Base-by-base conservation (phyloP, 169 alveolate genomes). In the Plasmodium knowlesi region DNA sequence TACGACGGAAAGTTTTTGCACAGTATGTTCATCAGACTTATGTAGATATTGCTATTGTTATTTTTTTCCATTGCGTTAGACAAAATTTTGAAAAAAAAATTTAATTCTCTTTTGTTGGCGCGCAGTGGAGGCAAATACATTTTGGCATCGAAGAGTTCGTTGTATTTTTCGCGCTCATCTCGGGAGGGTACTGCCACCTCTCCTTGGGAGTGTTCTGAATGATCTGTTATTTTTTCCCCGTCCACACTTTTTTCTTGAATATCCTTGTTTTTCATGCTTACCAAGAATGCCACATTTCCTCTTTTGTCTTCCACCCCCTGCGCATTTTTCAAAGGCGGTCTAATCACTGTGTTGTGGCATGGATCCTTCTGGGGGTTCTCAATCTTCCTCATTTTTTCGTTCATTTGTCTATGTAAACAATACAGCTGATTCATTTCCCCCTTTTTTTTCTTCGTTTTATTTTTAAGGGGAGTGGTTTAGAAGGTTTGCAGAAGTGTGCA, bases 1-100 rank as follows among this genome's bases (percentile, higher is more conserved):
- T 84, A 84, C 34, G 71, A 34, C 16, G 92, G 83, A 19, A 84
- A 84, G 74, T 84, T 84, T 84, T 43, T 84, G 39, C 92, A 84
- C 39, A 84, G 54, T 8, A 84, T 37, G 53, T 70, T 43, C 83
- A 84, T 84, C 5, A 84, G 46, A 84, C 19, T 70, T 28, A 84
- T 39, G 70, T 84, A 84, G 72, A 84, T 84, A 71, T 84, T 84
- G 37, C 53, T 67, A 3, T 37, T 70, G 9, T 54, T 84, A 84
- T 71, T 71, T 84, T 43, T 32, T 84, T 41, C 53, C 53, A 84
- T 37, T 39, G 19, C 78, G 3, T 39, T 84, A 1, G n/a, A 8
- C n/a, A 84, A 16, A 70, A 84, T 84, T 70, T 84, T 41, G 54
- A 84, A 84, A 30, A 84, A 84, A 43, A 53, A 84, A 25, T 71